Percentiles rank a stretch among this genome's conserved stretches.
Conservation (phyloP, 805 yeast species). For the Monosporozyma yasuniensis region DNA sequence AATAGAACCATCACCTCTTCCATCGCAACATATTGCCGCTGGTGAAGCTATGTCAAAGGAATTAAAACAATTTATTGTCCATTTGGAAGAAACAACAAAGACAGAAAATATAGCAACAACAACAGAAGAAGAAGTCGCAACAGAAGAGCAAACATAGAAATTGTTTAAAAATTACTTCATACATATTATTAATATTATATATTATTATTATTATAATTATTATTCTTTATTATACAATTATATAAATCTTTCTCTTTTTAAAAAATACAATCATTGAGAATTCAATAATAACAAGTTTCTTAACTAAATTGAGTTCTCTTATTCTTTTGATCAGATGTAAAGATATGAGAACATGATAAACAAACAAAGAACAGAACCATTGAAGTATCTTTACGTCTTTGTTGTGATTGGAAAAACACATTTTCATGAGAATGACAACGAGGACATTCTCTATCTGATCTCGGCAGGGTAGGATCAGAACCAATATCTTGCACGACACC, state of each 20-base stretch:
- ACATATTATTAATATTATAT: background rate
- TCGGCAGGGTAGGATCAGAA: slow-evolving; percentile 93
- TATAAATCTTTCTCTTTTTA: background rate
- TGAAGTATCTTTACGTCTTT: slow-evolving; percentile 86
- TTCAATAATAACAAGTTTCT: no score
- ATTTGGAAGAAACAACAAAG: background rate
- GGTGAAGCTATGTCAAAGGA: background rate
- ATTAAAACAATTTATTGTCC: background rate
- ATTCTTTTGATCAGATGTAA: slow-evolving; percentile 32
- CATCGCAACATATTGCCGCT: background rate
- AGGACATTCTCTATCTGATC: slow-evolving; percentile 91
- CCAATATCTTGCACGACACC: slow-evolving; percentile 96
- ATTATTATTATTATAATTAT: background rate
- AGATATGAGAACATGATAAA: slow-evolving; percentile 69
- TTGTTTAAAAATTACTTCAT: background rate
- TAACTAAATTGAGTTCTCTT: slow-evolving; percentile 27
- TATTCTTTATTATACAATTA: background rate
- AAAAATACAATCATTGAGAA: background rate
- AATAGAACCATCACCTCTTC: background rate
- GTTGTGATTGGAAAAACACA: slow-evolving; percentile 95
- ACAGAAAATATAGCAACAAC: background rate
- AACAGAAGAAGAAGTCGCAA: background rate
- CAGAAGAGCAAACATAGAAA: background rate
- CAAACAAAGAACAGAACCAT: slow-evolving; percentile 95
- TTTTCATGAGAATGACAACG: slow-evolving; percentile 79